Evolutionary conservation across 352 stramenopile genomes (phyloP).

Genomic region (Pythium dissimile): DNA sequence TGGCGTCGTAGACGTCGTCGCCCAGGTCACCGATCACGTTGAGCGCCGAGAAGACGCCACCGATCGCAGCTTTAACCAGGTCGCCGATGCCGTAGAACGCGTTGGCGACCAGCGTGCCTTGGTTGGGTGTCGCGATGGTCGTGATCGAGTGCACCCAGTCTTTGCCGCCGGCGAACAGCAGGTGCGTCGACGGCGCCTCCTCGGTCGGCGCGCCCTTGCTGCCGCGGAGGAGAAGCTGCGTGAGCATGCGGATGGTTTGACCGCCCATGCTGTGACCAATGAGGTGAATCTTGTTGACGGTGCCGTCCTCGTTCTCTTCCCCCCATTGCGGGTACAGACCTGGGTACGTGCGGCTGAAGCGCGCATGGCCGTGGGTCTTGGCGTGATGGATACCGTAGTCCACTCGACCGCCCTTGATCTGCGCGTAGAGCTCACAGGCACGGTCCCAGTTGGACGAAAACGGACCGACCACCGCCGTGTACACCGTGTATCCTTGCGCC

Average conservation of each 20-base stretch:
- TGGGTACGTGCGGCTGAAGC: conserved; percentile 40
- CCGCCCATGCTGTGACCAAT: conserved; percentile 73
- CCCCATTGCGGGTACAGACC: conserved; percentile 60
- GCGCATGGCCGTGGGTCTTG: conserved; percentile 17
- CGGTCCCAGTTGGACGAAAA: conserved; percentile 34
- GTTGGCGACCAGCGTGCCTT: conserved; percentile 48
- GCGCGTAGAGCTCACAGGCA: conserved; percentile 32
- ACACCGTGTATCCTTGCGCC: conserved; percentile 26
- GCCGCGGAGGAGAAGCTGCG: conserved; percentile 47
- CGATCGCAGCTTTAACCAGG: conserved; percentile 31
- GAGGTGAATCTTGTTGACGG: conserved; percentile 60
- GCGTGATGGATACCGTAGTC: conserved; percentile 28
- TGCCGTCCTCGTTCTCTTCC: conserved; percentile 31
- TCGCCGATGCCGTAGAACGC: conserved; percentile 42
- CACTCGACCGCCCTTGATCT: conserved; percentile 27
- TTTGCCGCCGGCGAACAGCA: conserved; percentile 45
- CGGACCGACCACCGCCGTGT: conserved; percentile 18
- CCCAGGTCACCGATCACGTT: conserved; percentile 24
- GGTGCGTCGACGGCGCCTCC: conserved; percentile 25
- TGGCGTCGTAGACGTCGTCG: conserved; percentile 38
- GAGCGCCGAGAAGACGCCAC: conserved; percentile 29
- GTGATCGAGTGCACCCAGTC: conserved; percentile 66
- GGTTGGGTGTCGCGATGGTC: conserved; percentile 54
- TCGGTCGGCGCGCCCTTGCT: conserved; percentile 34
- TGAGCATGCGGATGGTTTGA: conserved; percentile 64